Percentiles rank a stretch among this genome's conserved stretches.
phyloP scores from a whole-genome alignment of 1,284 basidiomycete species.

The Coniferiporia sulphurascens region DNA sequence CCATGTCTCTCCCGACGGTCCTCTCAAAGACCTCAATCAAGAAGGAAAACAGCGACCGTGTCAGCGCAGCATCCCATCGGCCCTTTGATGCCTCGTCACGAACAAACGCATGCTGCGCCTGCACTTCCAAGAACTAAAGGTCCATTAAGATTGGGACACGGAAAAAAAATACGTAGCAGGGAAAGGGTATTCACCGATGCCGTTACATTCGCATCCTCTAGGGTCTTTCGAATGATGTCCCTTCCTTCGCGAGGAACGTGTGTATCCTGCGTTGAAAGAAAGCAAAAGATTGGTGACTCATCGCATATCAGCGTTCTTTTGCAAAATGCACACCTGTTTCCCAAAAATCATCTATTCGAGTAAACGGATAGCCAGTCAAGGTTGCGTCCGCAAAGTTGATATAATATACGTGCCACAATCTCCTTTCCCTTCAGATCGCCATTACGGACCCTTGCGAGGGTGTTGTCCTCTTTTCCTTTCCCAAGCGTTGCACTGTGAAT shows the following conservation, averaged over 20 bases:
- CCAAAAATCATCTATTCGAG: conserved; percentile 81
- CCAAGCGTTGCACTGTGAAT: conserved; percentile 82
- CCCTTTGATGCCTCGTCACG: conserved; percentile 88
- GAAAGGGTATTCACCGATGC: conserved; percentile 46
- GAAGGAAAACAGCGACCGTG: conserved; percentile 73
- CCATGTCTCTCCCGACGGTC: conserved; percentile 79
- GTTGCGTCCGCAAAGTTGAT: neutral
- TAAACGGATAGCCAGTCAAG: conserved; percentile 2
- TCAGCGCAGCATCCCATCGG: conserved; percentile 89
- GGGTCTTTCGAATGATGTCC: conserved; percentile 73
- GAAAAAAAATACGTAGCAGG: conserved; percentile 20
- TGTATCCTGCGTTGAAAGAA: conserved; percentile 53
- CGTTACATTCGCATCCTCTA: conserved; percentile 74
- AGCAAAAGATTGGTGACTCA: neutral
- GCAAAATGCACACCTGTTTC: conserved; percentile 57
- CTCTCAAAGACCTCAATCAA: conserved; percentile 94
- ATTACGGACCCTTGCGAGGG: conserved; percentile 62
- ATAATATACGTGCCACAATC: conserved; percentile 55
- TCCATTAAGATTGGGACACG: neutral
- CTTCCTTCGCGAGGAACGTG: conserved; percentile 84
- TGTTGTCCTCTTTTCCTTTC: conserved; percentile 79
- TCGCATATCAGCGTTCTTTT: neutral
- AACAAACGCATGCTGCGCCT: conserved; percentile 93
- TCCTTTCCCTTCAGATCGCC: conserved; percentile 78
- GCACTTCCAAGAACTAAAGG: conserved; percentile 81